Percentiles rank a stretch among this genome's conserved stretches.
Conservation (phyloP, 768 basidiomycete genomes). For the Russula virescens region DNA sequence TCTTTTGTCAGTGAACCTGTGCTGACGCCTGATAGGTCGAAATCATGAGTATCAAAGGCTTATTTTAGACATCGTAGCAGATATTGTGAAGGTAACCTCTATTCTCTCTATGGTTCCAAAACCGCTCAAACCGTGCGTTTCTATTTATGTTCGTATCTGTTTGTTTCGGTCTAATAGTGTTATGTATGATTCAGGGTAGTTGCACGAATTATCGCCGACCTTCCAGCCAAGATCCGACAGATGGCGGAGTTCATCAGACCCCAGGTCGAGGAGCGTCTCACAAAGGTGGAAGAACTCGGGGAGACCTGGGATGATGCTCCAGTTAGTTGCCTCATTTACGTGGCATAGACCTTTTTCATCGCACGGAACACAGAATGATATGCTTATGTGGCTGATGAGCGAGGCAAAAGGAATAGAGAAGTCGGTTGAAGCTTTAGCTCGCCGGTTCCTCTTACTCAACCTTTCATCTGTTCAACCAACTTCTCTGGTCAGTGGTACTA, state of each 20-base stretch:
- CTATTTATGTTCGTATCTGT: neutral
- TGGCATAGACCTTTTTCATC: neutral
- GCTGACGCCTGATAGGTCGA: slow-evolving; percentile 31
- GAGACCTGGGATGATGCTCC: neutral
- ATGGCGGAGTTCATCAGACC: slow-evolving; percentile 4
- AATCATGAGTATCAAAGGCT: slow-evolving; percentile 38
- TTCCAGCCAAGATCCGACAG: neutral
- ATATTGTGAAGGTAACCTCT: slow-evolving; percentile 31
- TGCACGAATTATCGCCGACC: slow-evolving; percentile 24
- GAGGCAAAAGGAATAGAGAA: slow-evolving; percentile 30
- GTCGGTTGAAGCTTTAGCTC: slow-evolving; percentile 28
- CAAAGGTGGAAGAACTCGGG: neutral
- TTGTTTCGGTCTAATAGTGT: too few species aligned
- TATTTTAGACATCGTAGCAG: slow-evolving; percentile 34
- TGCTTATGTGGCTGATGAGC: slow-evolving; percentile 39
- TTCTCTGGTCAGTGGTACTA: slow-evolving; percentile 28
- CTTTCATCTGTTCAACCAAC: slow-evolving; percentile 36
- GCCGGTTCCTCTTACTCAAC: slow-evolving; percentile 34
- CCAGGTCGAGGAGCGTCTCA: slow-evolving; percentile 1
- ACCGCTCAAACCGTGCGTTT: slow-evolving; percentile 40
- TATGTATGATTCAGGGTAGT: slow-evolving; percentile 15
- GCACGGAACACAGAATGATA: slow-evolving; percentile 32
- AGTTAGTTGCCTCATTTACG: neutral
- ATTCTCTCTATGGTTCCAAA: slow-evolving; percentile 37
- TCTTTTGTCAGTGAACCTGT: neutral